These are phyloP conservation scores for Vitis cinerea DNA, from an alignment of 164 flowering plant species.

Conservation along the genomic window DNA sequence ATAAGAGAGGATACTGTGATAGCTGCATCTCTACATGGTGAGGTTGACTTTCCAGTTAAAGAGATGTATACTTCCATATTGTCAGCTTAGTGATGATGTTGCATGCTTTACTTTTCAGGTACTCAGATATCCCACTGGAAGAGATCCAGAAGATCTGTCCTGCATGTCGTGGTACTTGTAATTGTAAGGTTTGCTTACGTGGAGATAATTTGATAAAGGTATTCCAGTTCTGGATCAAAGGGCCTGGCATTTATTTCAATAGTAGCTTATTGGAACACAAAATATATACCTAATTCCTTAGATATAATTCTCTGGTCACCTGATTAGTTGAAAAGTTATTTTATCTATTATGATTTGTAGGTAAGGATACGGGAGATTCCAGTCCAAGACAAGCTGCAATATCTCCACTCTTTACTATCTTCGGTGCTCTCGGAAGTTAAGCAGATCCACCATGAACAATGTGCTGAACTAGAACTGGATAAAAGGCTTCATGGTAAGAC, in stretches of 20 bases:
- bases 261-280: not conserved
- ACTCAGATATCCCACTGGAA: constrained; percentile 63
- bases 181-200: constrained; percentile 73
- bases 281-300: not conserved
- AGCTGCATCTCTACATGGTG: constrained; percentile 83
- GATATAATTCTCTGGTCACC: not conserved
- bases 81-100: not conserved
- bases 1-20: constrained; percentile 80
- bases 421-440: constrained; percentile 85
- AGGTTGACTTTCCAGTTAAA: constrained; percentile 19
- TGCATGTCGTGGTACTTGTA: constrained; percentile 87
- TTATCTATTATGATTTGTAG: constrained; percentile 36
- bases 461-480: constrained; percentile 78
- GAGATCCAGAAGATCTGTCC: constrained; percentile 86
- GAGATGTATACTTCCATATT: not conserved
- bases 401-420: constrained; percentile 69
- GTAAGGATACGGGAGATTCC: constrained; percentile 73
- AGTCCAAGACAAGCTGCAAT: constrained; percentile 67
- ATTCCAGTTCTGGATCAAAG: constrained; percentile 2
- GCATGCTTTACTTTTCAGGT: constrained; percentile 46
- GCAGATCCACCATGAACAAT: constrained; percentile 73
- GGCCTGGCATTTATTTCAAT: not conserved
- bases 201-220: constrained; percentile 88
- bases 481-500: constrained; percentile 64
- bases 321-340: not conserved